Conservation (phyloP, 768 basidiomycete species). For the Boletus pseudopeckii region DNA sequence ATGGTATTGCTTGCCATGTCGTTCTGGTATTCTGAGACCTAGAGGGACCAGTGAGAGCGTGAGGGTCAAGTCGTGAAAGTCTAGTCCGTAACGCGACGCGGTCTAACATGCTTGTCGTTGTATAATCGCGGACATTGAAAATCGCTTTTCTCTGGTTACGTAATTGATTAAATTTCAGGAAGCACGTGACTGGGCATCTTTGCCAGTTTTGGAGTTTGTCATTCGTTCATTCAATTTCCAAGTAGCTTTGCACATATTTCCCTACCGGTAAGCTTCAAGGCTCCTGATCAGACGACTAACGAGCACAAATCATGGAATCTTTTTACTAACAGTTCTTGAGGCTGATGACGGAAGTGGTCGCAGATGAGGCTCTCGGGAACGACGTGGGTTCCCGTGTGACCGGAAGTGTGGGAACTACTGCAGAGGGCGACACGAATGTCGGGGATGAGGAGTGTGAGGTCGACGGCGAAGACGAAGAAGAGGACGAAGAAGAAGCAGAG, state of each 20-base stretch:
- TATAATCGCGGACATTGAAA: conserved; percentile 25
- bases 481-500: conserved; percentile 57
- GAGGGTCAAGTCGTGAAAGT: not conserved
- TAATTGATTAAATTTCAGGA: not conserved
- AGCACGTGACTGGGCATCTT: conserved; percentile 15
- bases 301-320: conserved; percentile 4
- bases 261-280: conserved; percentile 14
- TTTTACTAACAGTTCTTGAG: conserved; percentile 2
- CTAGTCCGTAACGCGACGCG: not conserved
- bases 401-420: not conserved
- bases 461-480: conserved; percentile 57
- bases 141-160: not conserved
- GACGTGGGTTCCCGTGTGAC: not conserved
- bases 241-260: not conserved
- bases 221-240: not conserved
- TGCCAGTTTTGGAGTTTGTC: conserved; percentile 8
- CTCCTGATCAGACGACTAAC: conserved; percentile 1
- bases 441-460: conserved; percentile 45
- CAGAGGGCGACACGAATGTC: conserved; percentile 33
- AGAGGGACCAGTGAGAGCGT: not conserved
- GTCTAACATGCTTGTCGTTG: conserved; percentile 2
- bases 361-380: conserved; percentile 4
- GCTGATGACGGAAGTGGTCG: conserved; percentile 13
- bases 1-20: conserved; percentile 51
- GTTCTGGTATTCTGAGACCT: conserved; percentile 8